Conservation (phyloP, 75 land plant genomes). For the Isoetes taiwanensis region DNA sequence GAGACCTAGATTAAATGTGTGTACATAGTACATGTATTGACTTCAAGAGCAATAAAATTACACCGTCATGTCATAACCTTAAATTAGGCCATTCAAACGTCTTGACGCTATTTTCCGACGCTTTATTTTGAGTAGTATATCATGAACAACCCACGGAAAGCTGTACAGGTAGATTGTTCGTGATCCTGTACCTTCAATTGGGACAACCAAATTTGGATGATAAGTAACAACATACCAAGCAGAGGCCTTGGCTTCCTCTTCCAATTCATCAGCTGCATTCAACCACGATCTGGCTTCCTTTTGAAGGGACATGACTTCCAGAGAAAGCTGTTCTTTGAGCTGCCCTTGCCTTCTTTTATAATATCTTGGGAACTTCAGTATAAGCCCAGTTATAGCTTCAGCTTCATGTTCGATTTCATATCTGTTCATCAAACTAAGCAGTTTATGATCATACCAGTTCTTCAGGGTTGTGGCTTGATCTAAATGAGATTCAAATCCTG, state of each 20-base stretch:
- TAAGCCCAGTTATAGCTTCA: slow-evolving; percentile 1
- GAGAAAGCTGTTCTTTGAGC: not conserved
- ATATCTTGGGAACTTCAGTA: not conserved
- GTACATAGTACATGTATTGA: too few species aligned
- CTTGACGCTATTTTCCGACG: too few species aligned
- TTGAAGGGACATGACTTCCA: not conserved
- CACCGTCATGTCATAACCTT: too few species aligned
- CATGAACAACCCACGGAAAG: slow-evolving; percentile 7
- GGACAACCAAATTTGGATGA: not conserved
- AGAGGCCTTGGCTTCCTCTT: not conserved
- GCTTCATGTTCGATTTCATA: slow-evolving; percentile 4
- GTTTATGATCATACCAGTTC: not conserved
- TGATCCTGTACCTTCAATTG: not conserved
- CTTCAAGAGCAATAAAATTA: too few species aligned
- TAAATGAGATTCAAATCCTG: not conserved
- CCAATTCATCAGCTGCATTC: not conserved
- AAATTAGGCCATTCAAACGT: too few species aligned
- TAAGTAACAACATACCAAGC: slow-evolving; percentile 9
- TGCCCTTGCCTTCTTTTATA: slow-evolving; percentile 3
- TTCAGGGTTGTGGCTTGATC: not conserved
- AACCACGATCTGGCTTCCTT: slow-evolving; percentile 11
- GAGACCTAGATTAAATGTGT: too few species aligned
- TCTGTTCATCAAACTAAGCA: slow-evolving; percentile 5
- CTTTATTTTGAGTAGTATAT: not conserved
- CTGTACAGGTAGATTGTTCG: not conserved